Base-by-base conservation (phyloP, 768 basidiomycete genomes). In the Termitomyces titanicus region DNA sequence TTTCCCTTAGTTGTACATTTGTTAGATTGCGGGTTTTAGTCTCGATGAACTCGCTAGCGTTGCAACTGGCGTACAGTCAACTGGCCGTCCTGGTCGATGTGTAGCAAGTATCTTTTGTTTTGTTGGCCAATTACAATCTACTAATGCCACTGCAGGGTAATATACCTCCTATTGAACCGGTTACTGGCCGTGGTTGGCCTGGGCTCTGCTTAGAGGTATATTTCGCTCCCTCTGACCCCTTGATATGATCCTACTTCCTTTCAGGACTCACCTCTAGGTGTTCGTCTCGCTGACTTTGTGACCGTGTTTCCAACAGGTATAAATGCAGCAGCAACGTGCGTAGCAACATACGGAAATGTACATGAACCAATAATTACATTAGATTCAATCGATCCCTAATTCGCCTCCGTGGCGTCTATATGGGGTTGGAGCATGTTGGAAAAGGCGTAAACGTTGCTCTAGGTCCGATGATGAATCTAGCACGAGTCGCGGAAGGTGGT, bases 401-500 rank as follows among this genome's bases (percentile, higher is more conserved):
- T 58, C 83, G 88, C 47, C 70, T 70, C 13, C 81, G 89, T 40
- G 90, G 85, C 2, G 62, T 78, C 3, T 84, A 80, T n/a, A 84
- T 92, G 79, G 90, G 89, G 12, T 61, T 74, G 48, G 92, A 94
- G 67, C 84, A 86, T 72, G 74, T 74, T 46, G 81, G 79, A 13
- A 89, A 91, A 65, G 92, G 92, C n/a, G 81, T 86, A 18, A 79
- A 92, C 62, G 71, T 90, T 48, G 83, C 80, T 11, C 74, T 90
- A 6, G 75, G 74, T 13, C 73, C 88, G 0, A 85, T 86, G 82
- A 89, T 86, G 79, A 88, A 89, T 64, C 74, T 90, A 68, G 85
- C 81, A 4, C 77, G 63, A 20, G 69, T 82, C 20, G 80, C 84
- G 6, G 72, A 79, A 63, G 87, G 83, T n/a, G 89, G 90, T 5